Evolutionary conservation across 345 rosid genomes (phyloP).

Genomic region (Passiflora organensis): DNA sequence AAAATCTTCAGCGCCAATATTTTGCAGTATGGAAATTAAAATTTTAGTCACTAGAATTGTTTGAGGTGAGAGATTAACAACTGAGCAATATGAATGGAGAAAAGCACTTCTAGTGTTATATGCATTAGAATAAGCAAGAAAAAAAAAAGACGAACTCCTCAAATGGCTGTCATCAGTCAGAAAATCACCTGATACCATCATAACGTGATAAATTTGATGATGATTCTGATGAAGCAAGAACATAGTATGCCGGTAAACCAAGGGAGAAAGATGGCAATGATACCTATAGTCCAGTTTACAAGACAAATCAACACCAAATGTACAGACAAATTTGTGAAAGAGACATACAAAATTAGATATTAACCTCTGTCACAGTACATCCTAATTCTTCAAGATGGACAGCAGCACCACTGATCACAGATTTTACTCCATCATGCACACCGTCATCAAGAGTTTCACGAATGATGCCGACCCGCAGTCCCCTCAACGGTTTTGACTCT

Average conservation of each 20-base stretch:
- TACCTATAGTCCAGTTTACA: slow-evolving; percentile 36
- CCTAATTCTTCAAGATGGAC: slow-evolving; percentile 85
- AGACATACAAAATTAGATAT: not conserved
- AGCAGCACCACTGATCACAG: slow-evolving; percentile 61
- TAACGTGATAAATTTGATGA: slow-evolving; percentile 88
- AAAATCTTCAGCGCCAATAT: no score
- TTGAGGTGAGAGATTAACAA: no score
- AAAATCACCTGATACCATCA: slow-evolving; percentile 74
- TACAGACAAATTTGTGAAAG: not conserved
- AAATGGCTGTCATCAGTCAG: not conserved
- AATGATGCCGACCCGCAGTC: slow-evolving; percentile 76
- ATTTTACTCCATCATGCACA: slow-evolving; percentile 67
- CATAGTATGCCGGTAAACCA: slow-evolving; percentile 84
- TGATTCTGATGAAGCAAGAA: slow-evolving; percentile 85
- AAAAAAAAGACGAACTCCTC: not conserved
- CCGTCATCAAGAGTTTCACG: slow-evolving; percentile 71
- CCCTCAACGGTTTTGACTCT: slow-evolving; percentile 69
- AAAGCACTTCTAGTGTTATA: no score
- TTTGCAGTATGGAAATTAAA: no score
- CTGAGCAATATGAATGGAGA: no score
- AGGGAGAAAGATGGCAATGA: slow-evolving; percentile 84
- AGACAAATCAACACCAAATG: not conserved
- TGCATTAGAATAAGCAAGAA: no score
- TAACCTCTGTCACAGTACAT: slow-evolving; percentile 58
- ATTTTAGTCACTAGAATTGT: no score